A percentile compares a stretch with the other conserved stretches of the same genome.
Evolutionary conservation across 768 basidiomycete species (phyloP).

Genomic region (Xerocomellus intermedius): DNA sequence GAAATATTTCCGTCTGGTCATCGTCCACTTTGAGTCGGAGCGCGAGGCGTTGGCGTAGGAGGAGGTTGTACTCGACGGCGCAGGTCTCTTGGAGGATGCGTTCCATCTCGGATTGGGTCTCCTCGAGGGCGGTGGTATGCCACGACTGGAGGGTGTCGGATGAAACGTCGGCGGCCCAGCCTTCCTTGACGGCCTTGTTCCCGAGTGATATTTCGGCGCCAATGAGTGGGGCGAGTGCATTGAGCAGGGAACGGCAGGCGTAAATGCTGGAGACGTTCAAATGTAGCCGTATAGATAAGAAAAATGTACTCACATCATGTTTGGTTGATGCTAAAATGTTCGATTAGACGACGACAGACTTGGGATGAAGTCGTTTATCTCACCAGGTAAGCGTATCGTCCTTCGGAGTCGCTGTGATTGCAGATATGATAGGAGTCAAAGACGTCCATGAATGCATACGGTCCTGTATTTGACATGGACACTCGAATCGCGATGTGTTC

Average conservation of each 20-base stretch:
- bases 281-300: not conserved
- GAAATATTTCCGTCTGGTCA: slow-evolving; percentile 62
- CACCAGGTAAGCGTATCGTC: slow-evolving; percentile 72
- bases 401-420: slow-evolving; percentile 81
- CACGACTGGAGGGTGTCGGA: slow-evolving; percentile 60
- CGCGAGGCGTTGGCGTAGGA: slow-evolving; percentile 84
- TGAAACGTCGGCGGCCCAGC: slow-evolving; percentile 61
- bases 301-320: slow-evolving; percentile 61
- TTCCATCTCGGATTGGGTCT: slow-evolving; percentile 60
- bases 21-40: slow-evolving; percentile 51
- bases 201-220: slow-evolving; percentile 71
- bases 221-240: slow-evolving; percentile 79
- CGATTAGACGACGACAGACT: slow-evolving; percentile 3
- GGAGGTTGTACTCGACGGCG: slow-evolving; percentile 58
- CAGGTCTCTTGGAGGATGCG: slow-evolving; percentile 56
- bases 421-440: slow-evolving; percentile 85
- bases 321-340: slow-evolving; percentile 59
- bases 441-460: slow-evolving; percentile 94
- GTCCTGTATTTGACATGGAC: slow-evolving; percentile 47
- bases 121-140: slow-evolving; percentile 53
- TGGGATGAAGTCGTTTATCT: slow-evolving; percentile 2
- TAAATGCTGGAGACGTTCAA: slow-evolving; percentile 51
- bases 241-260: slow-evolving; percentile 75
- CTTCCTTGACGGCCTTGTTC: slow-evolving; percentile 43
- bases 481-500: not conserved